A percentile compares a stretch with the other conserved stretches of the same genome.
These are phyloP conservation scores for Discostella pseudostelligera DNA, from an alignment of 108 stramenopile genomes.

Conservation along the genomic window DNA sequence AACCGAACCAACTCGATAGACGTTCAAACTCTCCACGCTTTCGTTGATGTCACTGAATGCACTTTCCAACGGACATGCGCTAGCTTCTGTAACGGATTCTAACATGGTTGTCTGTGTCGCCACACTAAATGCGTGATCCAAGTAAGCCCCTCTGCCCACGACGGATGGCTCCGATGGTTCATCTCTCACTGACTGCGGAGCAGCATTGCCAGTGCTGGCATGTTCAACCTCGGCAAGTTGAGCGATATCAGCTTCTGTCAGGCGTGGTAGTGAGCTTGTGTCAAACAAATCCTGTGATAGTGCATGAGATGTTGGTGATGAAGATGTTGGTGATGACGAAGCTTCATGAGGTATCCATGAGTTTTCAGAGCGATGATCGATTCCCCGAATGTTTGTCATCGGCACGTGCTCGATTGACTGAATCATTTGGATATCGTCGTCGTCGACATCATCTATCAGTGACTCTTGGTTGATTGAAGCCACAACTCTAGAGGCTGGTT, in stretches of 20 bases:
- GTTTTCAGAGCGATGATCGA: neutral
- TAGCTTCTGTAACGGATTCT: slow-evolving; percentile 29
- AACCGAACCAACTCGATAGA: slow-evolving; percentile 17
- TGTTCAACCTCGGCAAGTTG: slow-evolving; percentile 74
- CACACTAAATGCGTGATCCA: slow-evolving; percentile 31
- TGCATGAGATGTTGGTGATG: slow-evolving; percentile 1
- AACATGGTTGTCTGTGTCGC: slow-evolving; percentile 30
- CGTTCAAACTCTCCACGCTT: slow-evolving; percentile 9
- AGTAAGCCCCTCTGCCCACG: slow-evolving; percentile 44
- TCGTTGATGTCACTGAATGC: neutral
- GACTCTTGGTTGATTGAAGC: neutral
- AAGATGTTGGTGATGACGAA: neutral
- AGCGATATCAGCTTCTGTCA: slow-evolving; percentile 73
- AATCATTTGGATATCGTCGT: neutral
- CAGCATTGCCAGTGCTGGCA: slow-evolving; percentile 65
- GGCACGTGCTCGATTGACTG: neutral
- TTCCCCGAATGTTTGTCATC: neutral
- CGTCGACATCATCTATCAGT: neutral
- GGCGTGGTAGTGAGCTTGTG: slow-evolving; percentile 41
- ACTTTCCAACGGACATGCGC: slow-evolving; percentile 9
- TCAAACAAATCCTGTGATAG: neutral
- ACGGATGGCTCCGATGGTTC: slow-evolving; percentile 51
- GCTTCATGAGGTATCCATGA: neutral
- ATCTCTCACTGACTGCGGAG: slow-evolving; percentile 63
- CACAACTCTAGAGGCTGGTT: neutral